These are phyloP conservation scores for Glonium stellatum DNA, from an alignment of 495 filamentous ascomycete species.

Conservation along the genomic window DNA sequence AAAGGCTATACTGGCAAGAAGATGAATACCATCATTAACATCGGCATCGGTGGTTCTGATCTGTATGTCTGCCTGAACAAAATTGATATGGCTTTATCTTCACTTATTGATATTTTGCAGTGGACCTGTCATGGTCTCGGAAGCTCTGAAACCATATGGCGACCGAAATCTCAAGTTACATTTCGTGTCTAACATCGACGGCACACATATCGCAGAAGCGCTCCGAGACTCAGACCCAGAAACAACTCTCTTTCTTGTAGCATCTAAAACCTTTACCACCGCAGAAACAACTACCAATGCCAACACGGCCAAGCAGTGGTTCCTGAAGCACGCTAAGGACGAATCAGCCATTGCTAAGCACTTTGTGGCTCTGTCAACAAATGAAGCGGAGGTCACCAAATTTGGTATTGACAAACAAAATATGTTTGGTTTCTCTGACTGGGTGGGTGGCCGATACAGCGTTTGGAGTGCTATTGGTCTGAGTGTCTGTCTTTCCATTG, in stretches of 20 bases:
- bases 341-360: slow-evolving; percentile 80
- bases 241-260: slow-evolving; percentile 94
- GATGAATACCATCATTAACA: slow-evolving; percentile 91
- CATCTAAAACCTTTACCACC: slow-evolving; percentile 98
- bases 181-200: slow-evolving; percentile 99
- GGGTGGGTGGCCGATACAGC: slow-evolving; percentile 96
- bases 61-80: slow-evolving; percentile 54
- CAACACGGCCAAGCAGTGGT: slow-evolving; percentile 94
- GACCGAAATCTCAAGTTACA: slow-evolving; percentile 78
- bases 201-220: slow-evolving; percentile 94
- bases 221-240: slow-evolving; percentile 83
- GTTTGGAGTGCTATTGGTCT: slow-evolving; percentile 98
- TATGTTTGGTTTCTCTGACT: slow-evolving; percentile 98
- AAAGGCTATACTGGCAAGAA: slow-evolving; percentile 98
- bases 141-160: slow-evolving; percentile 91
- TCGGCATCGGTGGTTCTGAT: slow-evolving; percentile 97
- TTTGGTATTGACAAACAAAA: slow-evolving; percentile 97
- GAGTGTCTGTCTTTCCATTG: slow-evolving; percentile 87
- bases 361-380: slow-evolving; percentile 96
- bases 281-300: slow-evolving; percentile 96
- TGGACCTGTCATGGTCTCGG: slow-evolving; percentile 96
- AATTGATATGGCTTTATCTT: neutral
- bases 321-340: slow-evolving; percentile 79
- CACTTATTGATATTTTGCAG: slow-evolving; percentile 39
- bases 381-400: slow-evolving; percentile 89